Evolutionary conservation across 2,329 filamentous ascomycete species (phyloP).

Genomic region (Dactylellina haptotyla): DNA sequence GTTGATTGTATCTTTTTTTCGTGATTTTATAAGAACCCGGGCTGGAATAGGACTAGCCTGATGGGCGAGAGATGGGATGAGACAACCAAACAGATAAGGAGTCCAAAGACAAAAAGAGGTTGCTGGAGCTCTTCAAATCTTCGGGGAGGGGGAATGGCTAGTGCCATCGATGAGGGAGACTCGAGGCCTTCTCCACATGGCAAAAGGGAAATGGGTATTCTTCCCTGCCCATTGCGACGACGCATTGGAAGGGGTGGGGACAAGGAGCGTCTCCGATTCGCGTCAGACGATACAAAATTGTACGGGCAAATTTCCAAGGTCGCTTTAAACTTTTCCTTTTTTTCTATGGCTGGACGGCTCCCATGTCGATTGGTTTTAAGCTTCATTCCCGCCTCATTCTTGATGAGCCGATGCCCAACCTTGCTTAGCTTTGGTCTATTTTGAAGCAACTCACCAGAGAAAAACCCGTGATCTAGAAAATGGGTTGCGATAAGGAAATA

Average conservation of each 20-base stretch:
- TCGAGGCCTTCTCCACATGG: conserved; percentile 50
- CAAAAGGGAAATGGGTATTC: conserved; percentile 29
- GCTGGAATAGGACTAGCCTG: conserved; percentile 47
- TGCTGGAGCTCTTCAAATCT: conserved; percentile 50
- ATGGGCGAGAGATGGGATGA: conserved; percentile 53
- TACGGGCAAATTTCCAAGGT: conserved; percentile 14
- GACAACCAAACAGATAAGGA: conserved; percentile 54
- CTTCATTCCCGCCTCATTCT: conserved; percentile 30
- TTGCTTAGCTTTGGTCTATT: conserved; percentile 9
- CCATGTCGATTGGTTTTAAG: conserved; percentile 12
- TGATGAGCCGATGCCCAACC: not conserved
- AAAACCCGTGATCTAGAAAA: conserved; percentile 37
- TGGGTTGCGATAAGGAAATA: conserved; percentile 35
- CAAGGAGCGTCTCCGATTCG: conserved; percentile 54
- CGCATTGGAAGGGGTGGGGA: conserved; percentile 38
- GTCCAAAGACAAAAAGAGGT: conserved; percentile 10
- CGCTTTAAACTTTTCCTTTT: conserved; percentile 18
- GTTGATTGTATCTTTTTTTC: not conserved
- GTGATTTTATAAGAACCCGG: not conserved
- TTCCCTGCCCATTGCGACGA: conserved; percentile 47
- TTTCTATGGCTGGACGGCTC: not conserved
- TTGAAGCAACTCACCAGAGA: not conserved
- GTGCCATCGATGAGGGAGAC: conserved; percentile 29
- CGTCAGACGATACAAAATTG: conserved; percentile 36
- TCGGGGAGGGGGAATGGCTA: conserved; percentile 1